Base-by-base conservation (phyloP, 169 alveolate species). In the Plasmodium gallinaceum region DNA sequence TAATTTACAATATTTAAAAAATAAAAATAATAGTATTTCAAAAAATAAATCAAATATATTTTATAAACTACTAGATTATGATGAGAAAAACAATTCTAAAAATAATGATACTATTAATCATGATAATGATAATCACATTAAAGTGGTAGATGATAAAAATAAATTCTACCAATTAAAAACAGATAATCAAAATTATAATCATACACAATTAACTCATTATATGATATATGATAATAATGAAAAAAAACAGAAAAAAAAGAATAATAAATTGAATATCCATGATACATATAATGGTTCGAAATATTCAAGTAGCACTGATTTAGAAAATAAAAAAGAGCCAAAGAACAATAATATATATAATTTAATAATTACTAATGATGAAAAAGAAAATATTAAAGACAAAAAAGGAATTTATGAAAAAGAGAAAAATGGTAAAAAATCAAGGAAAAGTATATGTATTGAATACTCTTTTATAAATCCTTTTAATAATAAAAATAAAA, bases 381-480 rank as follows among this genome's bases (percentile, higher is more conserved):
- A 72, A 72, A 14, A 54, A 7, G 16, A 12, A 16, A 16, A 52
- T n/a, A 2, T 1, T 5, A 52, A 52, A 18, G 24, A 43, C 18
- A 62, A 62, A 76, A 54, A 10, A 32, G 26, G 62, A 54, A 37
- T 64, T 37, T 42, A 14, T 16, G 62, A 45, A 45, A 69, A 80
- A 12, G 48, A 10, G 46, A 57, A 61, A 6, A 20, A 43, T 24
- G 57, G 61, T 18, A 72, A 72, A 58, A 70, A n/a, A 18, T 71
- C 88, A 16, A 73, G 92, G 20, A 86, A 71, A 64, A 86, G 92
- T 42, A 58, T 26, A n/a, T 45, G 22, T 54, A 86, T 86, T 70
- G 92, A 86, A 54, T 70, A 86, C n/a, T 86, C 92, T 14, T 86
- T 86, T 74, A 16, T 69, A 70, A 86, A 86, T 43, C 92, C 92